Evolutionary conservation across 805 yeast genomes (phyloP).

Genomic region (Candida yuanshanica): DNA sequence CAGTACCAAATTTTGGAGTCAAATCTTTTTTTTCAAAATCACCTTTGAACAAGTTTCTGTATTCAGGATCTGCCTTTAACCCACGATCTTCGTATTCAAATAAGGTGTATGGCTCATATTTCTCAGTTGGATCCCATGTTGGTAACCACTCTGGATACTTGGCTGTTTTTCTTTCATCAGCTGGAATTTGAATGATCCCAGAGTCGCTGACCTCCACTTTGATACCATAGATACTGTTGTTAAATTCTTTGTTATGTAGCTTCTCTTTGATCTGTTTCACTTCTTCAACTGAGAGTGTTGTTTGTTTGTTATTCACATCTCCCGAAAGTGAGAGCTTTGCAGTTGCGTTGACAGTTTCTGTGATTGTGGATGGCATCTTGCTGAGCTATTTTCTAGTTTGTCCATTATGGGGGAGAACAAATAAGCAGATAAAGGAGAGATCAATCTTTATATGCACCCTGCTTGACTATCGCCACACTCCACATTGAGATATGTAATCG

Average conservation of each 20-base stretch:
- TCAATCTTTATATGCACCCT: no score
- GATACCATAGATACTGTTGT: neutral
- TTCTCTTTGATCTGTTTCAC: neutral
- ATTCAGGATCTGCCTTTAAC: slow-evolving; percentile 4
- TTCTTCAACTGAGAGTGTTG: neutral
- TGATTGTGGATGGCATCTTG: no score
- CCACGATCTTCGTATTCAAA: slow-evolving; percentile 9
- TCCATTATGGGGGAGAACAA: no score
- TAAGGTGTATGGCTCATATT: slow-evolving; percentile 6
- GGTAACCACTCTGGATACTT: slow-evolving; percentile 7
- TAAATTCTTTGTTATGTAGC: neutral
- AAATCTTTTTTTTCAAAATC: neutral
- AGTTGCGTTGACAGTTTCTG: neutral
- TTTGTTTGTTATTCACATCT: neutral
- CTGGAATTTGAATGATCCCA: slow-evolving; percentile 2
- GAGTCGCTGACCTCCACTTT: slow-evolving; percentile 4
- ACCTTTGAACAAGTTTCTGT: slow-evolving; percentile 4
- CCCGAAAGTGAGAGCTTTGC: neutral
- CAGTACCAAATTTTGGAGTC: slow-evolving; percentile 27
- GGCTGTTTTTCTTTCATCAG: slow-evolving; percentile 1
- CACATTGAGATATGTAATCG: no score
- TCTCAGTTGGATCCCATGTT: slow-evolving; percentile 9
- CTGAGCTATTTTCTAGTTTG: no score
- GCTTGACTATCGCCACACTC: no score
- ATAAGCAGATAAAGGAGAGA: no score